Conservation (phyloP, 1,284 basidiomycete species). For the Porogramme epimiltina region DNA sequence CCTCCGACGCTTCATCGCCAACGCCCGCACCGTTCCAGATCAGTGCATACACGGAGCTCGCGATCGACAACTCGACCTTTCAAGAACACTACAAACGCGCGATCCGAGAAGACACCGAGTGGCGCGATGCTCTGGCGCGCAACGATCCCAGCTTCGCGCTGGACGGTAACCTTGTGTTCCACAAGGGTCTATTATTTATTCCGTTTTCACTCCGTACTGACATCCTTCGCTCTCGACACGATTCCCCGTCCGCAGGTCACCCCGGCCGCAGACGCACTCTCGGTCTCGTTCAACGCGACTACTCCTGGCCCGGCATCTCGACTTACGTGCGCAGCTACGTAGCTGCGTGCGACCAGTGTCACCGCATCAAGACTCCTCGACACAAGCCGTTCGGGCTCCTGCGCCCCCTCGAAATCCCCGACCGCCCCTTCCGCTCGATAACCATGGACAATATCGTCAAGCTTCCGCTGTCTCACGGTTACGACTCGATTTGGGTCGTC, state of each 20-base stretch:
- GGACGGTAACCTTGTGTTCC: constrained; percentile 33
- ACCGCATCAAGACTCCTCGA: constrained; percentile 26
- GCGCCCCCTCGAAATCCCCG: constrained; percentile 23
- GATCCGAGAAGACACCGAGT: constrained; percentile 25
- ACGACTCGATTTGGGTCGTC: constrained; percentile 39
- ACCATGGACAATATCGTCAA: constrained; percentile 41
- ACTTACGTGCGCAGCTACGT: constrained; percentile 22
- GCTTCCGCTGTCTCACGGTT: constrained; percentile 34
- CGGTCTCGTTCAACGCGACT: constrained; percentile 15
- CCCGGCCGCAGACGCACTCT: constrained; percentile 22
- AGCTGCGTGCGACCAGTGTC: constrained; percentile 28
- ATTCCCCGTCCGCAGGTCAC: constrained; percentile 26
- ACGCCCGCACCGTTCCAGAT: constrained; percentile 6
- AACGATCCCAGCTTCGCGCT: constrained; percentile 29
- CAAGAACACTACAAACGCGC: constrained; percentile 13
- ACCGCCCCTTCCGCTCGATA: constrained; percentile 36
- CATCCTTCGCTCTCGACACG: constrained; percentile 16
- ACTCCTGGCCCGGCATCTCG: constrained; percentile 27
- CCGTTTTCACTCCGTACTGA: constrained; percentile 30
- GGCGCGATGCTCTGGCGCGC: constrained; percentile 30
- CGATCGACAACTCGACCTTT: constrained; percentile 32
- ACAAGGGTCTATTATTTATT: constrained; percentile 36
- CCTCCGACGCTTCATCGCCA: constrained; percentile 27
- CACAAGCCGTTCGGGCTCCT: constrained; percentile 29
- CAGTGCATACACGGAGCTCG: constrained; percentile 27